Evolutionary conservation across 2,329 filamentous ascomycete genomes (phyloP).

Genomic region (Elsinoe batatas): DNA sequence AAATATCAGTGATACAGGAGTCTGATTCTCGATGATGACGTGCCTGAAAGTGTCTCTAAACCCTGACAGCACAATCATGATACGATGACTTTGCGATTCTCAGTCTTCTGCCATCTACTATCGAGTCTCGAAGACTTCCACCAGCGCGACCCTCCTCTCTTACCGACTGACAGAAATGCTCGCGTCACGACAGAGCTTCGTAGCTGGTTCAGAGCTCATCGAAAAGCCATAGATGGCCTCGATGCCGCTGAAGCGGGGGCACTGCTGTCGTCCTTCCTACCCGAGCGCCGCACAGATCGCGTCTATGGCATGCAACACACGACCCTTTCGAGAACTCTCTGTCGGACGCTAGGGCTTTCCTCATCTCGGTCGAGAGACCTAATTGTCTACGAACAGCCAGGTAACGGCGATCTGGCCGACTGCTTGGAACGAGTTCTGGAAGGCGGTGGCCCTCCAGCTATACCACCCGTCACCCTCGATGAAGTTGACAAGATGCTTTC

Average conservation of each 20-base stretch:
- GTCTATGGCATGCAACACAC: constrained; percentile 61
- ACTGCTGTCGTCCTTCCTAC: constrained; percentile 65
- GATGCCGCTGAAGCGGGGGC: constrained; percentile 48
- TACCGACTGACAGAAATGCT: constrained; percentile 25
- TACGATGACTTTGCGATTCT: constrained; percentile 56
- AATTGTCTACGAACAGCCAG: constrained; percentile 49
- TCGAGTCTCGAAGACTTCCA: constrained; percentile 51
- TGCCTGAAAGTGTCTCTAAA: not conserved
- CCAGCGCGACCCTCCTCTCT: constrained; percentile 31
- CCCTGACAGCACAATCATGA: not conserved
- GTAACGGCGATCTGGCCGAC: constrained; percentile 57
- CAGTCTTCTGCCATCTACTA: constrained; percentile 63
- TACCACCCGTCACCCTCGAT: constrained; percentile 50
- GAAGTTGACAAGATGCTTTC: constrained; percentile 60
- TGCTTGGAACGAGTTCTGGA: constrained; percentile 58
- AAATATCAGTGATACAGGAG: too few species aligned
- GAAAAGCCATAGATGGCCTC: constrained; percentile 45
- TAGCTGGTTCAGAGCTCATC: constrained; percentile 61
- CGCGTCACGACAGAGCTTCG: constrained; percentile 33
- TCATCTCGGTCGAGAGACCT: constrained; percentile 52
- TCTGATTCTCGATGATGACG: not conserved
- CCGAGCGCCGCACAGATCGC: constrained; percentile 64
- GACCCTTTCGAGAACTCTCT: constrained; percentile 57
- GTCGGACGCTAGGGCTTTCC: constrained; percentile 56
- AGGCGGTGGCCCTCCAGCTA: constrained; percentile 40